phyloP scores from a whole-genome alignment of 192 early-diverging fungal genomes.

The Anaeromyces robustus region DNA sequence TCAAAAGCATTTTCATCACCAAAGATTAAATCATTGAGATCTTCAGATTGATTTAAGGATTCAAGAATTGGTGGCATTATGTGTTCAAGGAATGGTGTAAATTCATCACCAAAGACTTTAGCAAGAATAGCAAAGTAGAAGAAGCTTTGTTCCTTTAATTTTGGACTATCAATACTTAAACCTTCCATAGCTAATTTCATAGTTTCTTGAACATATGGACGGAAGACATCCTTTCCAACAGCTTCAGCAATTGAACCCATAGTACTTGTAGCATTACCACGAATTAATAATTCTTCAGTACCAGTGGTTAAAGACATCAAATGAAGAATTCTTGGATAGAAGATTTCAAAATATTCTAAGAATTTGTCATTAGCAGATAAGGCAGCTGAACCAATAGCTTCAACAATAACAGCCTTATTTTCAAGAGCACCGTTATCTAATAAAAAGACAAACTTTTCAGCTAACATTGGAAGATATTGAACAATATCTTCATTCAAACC shows the following conservation, averaged over 20 bases:
- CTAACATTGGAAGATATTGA: slow-evolving; percentile 63
- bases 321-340: slow-evolving; percentile 48
- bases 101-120: slow-evolving; percentile 66
- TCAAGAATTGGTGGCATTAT: slow-evolving; percentile 69
- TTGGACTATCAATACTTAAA: slow-evolving; percentile 50
- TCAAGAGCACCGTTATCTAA: slow-evolving; percentile 51
- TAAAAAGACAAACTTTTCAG: slow-evolving; percentile 63
- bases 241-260: slow-evolving; percentile 74
- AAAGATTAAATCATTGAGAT: slow-evolving; percentile 25
- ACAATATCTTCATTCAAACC: slow-evolving; percentile 64
- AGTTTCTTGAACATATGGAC: slow-evolving; percentile 52
- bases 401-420: slow-evolving; percentile 60
- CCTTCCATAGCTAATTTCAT: slow-evolving; percentile 68
- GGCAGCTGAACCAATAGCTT: slow-evolving; percentile 81
- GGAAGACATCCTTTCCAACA: slow-evolving; percentile 66
- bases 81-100: slow-evolving; percentile 52
- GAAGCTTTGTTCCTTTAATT: slow-evolving; percentile 69
- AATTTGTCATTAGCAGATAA: slow-evolving; percentile 59
- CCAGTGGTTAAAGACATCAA: slow-evolving; percentile 54
- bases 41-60: slow-evolving; percentile 46
- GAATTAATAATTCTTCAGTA: slow-evolving; percentile 54
- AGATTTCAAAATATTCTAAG: slow-evolving; percentile 58
- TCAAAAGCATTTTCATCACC: neutral
- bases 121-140: slow-evolving; percentile 74
- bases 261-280: slow-evolving; percentile 73